A percentile compares a stretch with the other conserved stretches of the same genome.
Conservation (phyloP, 306 rosid species). For the Mucuna pruriens region DNA sequence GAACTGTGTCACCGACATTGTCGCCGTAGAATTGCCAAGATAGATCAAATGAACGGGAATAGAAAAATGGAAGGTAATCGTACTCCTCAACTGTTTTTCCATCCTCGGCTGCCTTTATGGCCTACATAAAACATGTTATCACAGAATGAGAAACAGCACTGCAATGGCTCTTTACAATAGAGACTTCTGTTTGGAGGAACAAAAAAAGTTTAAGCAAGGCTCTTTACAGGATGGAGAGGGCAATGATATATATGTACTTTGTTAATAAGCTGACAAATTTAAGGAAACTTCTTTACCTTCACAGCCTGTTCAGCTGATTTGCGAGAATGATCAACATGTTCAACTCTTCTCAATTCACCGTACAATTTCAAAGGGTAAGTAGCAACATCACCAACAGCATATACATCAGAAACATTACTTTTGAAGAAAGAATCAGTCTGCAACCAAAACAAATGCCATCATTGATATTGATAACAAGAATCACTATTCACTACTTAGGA, state of each 20-base stretch:
- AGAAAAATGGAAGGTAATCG: conserved; percentile 97
- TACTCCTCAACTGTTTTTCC: conserved; percentile 75
- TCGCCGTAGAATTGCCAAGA: conserved; percentile 98
- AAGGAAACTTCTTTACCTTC: conserved; percentile 59
- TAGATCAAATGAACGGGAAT: conserved; percentile 83
- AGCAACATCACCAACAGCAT: conserved; percentile 98
- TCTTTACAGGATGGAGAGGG: background rate
- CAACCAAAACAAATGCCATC: conserved; percentile 38
- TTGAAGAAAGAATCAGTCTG: conserved; percentile 92
- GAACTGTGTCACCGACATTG: conserved; percentile 85
- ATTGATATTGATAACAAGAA: conserved; percentile 26
- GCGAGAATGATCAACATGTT: conserved; percentile 96
- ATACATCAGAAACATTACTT: conserved; percentile 78
- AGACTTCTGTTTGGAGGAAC: background rate
- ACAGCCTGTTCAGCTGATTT: conserved; percentile 99
- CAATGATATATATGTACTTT: background rate
- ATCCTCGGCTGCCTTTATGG: conserved; percentile 79
- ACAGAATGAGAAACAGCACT: background rate
- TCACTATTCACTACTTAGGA: background rate
- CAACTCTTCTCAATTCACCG: conserved; percentile 87
- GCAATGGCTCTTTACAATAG: background rate
- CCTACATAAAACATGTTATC: conserved; percentile 52
- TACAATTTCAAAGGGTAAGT: conserved; percentile 91
- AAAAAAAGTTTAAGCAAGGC: conserved; percentile 16
- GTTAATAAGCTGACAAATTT: conserved; percentile 2